phyloP scores from a whole-genome alignment of 805 yeast species.

The Kluyveromyces siamensis region DNA sequence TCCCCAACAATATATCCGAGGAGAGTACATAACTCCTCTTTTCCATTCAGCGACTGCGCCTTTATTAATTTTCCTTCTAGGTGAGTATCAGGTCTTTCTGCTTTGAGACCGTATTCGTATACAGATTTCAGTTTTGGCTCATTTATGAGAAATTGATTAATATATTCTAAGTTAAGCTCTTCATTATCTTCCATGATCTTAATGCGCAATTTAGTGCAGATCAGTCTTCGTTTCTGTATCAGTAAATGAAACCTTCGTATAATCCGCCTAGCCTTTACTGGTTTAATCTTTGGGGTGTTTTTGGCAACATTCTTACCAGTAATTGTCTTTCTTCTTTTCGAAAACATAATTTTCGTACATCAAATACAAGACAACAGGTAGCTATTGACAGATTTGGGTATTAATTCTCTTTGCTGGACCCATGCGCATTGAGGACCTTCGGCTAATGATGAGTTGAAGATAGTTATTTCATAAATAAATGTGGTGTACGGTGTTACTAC shows the following conservation, averaged over 20 bases:
- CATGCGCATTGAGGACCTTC: not conserved
- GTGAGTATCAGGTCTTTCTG: conserved; percentile 4
- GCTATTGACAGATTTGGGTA: not conserved
- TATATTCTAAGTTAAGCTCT: conserved; percentile 18
- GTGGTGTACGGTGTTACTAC: not conserved
- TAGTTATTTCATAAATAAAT: not conserved
- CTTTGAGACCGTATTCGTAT: conserved; percentile 7
- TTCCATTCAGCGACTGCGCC: conserved; percentile 8
- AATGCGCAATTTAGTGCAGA: conserved; percentile 29
- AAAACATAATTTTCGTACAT: conserved; percentile 9
- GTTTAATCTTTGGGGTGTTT: conserved; percentile 48
- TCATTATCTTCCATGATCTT: conserved; percentile 10
- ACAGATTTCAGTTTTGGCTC: conserved; percentile 2
- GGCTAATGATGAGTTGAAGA: not conserved
- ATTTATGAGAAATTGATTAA: conserved; percentile 7
- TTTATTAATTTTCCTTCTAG: conserved; percentile 10
- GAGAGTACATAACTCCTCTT: conserved; percentile 13
- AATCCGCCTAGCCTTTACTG: conserved; percentile 60
- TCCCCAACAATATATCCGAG: conserved; percentile 56
- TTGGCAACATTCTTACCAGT: conserved; percentile 26
- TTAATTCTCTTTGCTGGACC: too few species aligned
- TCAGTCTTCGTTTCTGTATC: conserved; percentile 42
- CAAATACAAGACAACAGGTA: not conserved
- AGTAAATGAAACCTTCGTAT: conserved; percentile 73
- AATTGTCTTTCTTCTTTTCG: conserved; percentile 25